A percentile compares a stretch with the other conserved stretches of the same genome.
phyloP scores from a whole-genome alignment of 2,329 filamentous ascomycete species.

The Talaromyces piceae region DNA sequence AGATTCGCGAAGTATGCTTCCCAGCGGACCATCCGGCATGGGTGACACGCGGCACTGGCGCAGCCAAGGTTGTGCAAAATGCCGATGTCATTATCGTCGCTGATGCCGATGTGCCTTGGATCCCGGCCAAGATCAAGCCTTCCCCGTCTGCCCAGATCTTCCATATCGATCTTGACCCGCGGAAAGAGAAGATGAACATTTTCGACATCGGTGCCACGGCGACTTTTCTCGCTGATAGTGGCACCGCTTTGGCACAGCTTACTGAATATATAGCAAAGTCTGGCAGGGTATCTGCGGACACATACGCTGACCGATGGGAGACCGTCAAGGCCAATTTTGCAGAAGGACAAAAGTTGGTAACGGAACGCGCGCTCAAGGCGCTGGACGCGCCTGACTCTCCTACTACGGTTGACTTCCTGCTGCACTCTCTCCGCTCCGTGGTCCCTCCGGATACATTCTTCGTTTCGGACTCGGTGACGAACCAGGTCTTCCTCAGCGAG shows the following conservation, averaged over 20 bases:
- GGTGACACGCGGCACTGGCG: conserved; percentile 64
- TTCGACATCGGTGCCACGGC: conserved; percentile 56
- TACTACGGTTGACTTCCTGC: conserved; percentile 52
- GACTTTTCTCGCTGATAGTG: conserved; percentile 55
- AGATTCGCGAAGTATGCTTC: conserved; percentile 42
- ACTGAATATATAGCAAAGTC: conserved; percentile 8
- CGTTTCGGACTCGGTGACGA: conserved; percentile 69
- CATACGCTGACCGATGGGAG: conserved; percentile 9
- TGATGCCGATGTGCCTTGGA: conserved; percentile 88
- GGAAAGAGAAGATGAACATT: conserved; percentile 64
- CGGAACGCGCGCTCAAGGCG: conserved; percentile 9
- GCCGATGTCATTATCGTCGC: conserved; percentile 78
- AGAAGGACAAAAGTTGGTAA: conserved; percentile 7
- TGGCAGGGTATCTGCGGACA: conserved; percentile 7
- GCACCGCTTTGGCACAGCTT: conserved; percentile 9
- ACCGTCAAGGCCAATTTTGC: conserved; percentile 5
- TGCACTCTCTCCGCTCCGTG: conserved; percentile 45
- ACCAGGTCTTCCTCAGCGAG: conserved; percentile 38
- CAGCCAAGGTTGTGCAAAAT: conserved; percentile 60
- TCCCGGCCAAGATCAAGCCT: conserved; percentile 61
- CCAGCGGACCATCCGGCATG: conserved; percentile 44
- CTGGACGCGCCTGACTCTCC: conserved; percentile 43
- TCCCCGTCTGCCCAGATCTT: conserved; percentile 49
- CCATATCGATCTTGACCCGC: conserved; percentile 58
- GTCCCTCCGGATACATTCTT: conserved; percentile 60